phyloP scores from a whole-genome alignment of 768 basidiomycete species.

The Auricularia sp. region DNA sequence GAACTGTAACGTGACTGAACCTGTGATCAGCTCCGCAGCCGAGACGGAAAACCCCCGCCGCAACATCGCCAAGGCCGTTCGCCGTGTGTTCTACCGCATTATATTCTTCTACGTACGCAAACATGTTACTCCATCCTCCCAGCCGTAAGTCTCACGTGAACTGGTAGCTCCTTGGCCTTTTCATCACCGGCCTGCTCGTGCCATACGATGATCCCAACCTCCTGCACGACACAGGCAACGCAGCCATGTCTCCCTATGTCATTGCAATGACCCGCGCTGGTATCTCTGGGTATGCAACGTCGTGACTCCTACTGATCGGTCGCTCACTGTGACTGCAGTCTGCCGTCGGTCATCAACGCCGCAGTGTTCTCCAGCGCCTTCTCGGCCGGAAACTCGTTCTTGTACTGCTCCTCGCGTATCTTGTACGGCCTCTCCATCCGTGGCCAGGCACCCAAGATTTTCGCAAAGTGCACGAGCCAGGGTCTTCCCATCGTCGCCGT shows the following conservation, averaged over 20 bases:
- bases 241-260: constrained; percentile 77
- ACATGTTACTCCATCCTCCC: neutral
- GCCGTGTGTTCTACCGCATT: constrained; percentile 73
- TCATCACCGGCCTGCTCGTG: constrained; percentile 74
- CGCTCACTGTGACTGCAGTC: constrained; percentile 18
- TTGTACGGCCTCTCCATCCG: constrained; percentile 29
- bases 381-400: constrained; percentile 15
- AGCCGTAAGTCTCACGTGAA: neutral
- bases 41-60: constrained; percentile 72
- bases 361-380: constrained; percentile 41
- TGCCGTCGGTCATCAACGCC: constrained; percentile 66
- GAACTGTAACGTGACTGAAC: constrained; percentile 5
- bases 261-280: constrained; percentile 69
- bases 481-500: constrained; percentile 42
- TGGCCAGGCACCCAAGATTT: constrained; percentile 30
- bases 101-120: constrained; percentile 58
- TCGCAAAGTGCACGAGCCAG: constrained; percentile 35
- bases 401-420: constrained; percentile 16
- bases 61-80: constrained; percentile 68
- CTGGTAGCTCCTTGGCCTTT: constrained; percentile 51
- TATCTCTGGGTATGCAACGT: constrained; percentile 37
- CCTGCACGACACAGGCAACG: constrained; percentile 44
- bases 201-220: constrained; percentile 51
- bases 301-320: neutral
- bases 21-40: constrained; percentile 46